Evolutionary conservation across 176 grass and related monocot species (phyloP).

Genomic region (Carex scoparia): DNA sequence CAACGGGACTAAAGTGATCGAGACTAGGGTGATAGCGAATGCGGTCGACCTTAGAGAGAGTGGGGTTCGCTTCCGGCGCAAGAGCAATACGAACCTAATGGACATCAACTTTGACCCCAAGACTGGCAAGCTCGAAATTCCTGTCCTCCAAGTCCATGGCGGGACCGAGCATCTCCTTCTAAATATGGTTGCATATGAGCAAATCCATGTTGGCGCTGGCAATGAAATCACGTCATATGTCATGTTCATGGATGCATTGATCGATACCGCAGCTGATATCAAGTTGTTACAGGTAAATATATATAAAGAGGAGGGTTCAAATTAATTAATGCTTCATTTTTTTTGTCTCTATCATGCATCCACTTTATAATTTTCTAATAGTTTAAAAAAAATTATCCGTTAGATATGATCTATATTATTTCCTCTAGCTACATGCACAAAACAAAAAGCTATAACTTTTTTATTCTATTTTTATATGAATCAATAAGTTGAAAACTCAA

Average conservation of each 20-base stretch:
- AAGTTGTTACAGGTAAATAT: slow-evolving; percentile 6
- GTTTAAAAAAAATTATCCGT: too few species aligned
- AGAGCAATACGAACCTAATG: background rate
- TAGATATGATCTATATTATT: too few species aligned
- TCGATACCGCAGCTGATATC: background rate
- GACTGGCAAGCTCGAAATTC: slow-evolving; percentile 11
- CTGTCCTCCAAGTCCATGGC: background rate
- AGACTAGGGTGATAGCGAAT: background rate
- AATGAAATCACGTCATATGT: slow-evolving; percentile 11
- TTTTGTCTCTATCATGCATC: too few species aligned
- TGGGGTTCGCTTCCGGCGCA: background rate
- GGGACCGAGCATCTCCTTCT: background rate
- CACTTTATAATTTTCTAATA: too few species aligned
- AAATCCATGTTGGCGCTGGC: slow-evolving; percentile 1
- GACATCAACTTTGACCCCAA: slow-evolving; percentile 11
- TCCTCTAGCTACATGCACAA: too few species aligned
- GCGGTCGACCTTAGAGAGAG: slow-evolving; percentile 18
- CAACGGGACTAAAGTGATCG: background rate
- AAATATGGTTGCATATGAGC: slow-evolving; percentile 30
- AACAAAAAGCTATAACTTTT: too few species aligned
- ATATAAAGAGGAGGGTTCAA: background rate
- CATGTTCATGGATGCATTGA: slow-evolving; percentile 16
- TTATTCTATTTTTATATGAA: too few species aligned
- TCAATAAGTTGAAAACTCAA: too few species aligned
- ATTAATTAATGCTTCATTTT: too few species aligned